Conservation (phyloP, 345 rosid species). For the Toxicodendron radicans region DNA sequence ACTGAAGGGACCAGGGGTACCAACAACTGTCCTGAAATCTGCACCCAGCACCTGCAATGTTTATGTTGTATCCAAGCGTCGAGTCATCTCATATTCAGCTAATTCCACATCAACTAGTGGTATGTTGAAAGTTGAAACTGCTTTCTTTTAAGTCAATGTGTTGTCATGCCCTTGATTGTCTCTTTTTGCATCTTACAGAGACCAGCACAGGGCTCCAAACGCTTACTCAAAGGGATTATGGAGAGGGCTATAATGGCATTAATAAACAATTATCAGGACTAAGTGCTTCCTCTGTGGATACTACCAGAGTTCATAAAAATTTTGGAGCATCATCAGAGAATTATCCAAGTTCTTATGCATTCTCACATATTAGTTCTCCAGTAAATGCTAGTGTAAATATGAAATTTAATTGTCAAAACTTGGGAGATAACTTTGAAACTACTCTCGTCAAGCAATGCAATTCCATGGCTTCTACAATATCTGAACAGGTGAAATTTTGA, state of each 20-base stretch:
- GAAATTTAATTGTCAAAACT: conserved; percentile 3
- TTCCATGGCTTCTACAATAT: conserved; percentile 25
- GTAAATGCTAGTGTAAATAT: conserved; percentile 10
- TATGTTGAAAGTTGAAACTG: conserved; percentile 26
- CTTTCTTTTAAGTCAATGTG: conserved; percentile 2
- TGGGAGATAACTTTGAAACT: conserved; percentile 21
- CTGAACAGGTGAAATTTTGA: conserved; percentile 36
- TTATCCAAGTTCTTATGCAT: conserved; percentile 26
- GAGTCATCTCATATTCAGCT: conserved; percentile 51
- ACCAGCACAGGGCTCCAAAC: conserved; percentile 13
- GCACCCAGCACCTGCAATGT: conserved; percentile 54
- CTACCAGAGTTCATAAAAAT: conserved; percentile 27
- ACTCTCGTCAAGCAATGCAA: background rate
- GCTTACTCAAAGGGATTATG: conserved; percentile 20
- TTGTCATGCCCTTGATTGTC: conserved; percentile 15
- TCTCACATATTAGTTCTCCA: conserved; percentile 13
- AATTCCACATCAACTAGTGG: conserved; percentile 30
- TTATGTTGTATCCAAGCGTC: conserved; percentile 47
- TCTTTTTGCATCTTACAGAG: conserved; percentile 24
- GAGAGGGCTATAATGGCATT: conserved; percentile 31
- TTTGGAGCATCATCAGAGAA: conserved; percentile 29
- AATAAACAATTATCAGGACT: conserved; percentile 27
- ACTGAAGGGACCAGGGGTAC: conserved; percentile 52
- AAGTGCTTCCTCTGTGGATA: conserved; percentile 25
- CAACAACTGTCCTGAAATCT: conserved; percentile 46